Base-by-base conservation (phyloP, 495 filamentous ascomycete species). In the Hypomontagnella monticulosa region DNA sequence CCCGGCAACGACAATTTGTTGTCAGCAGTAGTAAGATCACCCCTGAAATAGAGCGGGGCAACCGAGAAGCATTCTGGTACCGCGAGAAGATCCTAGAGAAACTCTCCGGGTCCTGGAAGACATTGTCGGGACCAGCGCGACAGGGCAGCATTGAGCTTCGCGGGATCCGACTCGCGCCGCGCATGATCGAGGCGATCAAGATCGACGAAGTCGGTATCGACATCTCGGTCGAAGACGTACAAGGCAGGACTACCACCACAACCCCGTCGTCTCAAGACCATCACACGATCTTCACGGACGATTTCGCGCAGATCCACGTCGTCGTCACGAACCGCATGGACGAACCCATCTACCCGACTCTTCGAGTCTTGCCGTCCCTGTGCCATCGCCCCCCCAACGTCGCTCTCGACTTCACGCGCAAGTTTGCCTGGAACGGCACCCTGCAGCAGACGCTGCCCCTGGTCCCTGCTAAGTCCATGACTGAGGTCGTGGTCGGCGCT, bases 11-110 rank as follows among this genome's bases (percentile, higher is more conserved):
- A 9, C 93, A 97, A 75, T 97, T 95, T 66, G 91, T 97, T 16
- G 91, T 97, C 47, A 93, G 88, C 71, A 87, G 88, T 40, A 85
- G 85, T 61, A 91, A 92, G 64, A 82, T 91, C 47, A 88, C 90
- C 0, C 89, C 91, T 1, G 91, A 95, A 58, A 85, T 83, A 19
- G 93, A 97, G 75, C 85, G 88, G 33, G 85, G 88, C 5, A 88
- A 83, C 40, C 84, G 93, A 37, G 92, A 97, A 78, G 88, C 89
- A 1, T 97, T 97, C 75, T 97, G 93, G 93, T 97, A 92, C 77
- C 85, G 93, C 5, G 90, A 96, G 70, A 89, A 88, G 71, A 82
- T 97, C 1, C 82, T 97, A 8, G 89, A 91, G 59, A 80, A 81
- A 16, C 73, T 97, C 2, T 78, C 77, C 4, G 93, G 87, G 2